Conservation (phyloP, 441 rosid genomes). For the Adansonia rubrostipa region DNA sequence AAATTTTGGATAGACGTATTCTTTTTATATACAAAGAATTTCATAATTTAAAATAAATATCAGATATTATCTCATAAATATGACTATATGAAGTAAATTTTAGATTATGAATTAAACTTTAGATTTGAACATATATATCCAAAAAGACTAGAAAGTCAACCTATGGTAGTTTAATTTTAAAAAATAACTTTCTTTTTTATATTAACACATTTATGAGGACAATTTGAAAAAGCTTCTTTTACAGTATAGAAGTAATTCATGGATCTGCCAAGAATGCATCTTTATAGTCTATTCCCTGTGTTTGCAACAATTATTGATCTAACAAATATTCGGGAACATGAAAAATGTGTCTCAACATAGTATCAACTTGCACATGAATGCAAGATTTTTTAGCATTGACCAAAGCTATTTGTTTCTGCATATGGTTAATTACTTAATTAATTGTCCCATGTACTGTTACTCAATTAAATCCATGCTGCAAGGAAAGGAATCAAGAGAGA, state of each 20-base stretch:
- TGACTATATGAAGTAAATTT: no score
- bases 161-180: no score
- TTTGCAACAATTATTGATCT: constrained; percentile 20
- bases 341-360: background rate
- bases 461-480: background rate
- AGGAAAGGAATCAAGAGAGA: constrained; percentile 11
- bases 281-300: background rate
- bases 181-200: no score
- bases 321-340: background rate
- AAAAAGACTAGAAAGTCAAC: no score
- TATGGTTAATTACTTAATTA: background rate
- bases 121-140: background rate
- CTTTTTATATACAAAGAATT: no score
- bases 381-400: constrained; percentile 7
- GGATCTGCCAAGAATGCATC: background rate
- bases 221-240: background rate
- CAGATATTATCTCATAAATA: no score
- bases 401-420: background rate
- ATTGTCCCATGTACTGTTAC: background rate
- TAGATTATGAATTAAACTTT: no score
- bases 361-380: constrained; percentile 8
- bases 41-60: no score
- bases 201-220: background rate
- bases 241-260: background rate
- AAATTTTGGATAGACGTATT: background rate